Evolutionary conservation across 2,329 filamentous ascomycete genomes (phyloP), one percentile per base, ranked within the genome.

Genomic region (Mycocentrospora acerina): DNA sequence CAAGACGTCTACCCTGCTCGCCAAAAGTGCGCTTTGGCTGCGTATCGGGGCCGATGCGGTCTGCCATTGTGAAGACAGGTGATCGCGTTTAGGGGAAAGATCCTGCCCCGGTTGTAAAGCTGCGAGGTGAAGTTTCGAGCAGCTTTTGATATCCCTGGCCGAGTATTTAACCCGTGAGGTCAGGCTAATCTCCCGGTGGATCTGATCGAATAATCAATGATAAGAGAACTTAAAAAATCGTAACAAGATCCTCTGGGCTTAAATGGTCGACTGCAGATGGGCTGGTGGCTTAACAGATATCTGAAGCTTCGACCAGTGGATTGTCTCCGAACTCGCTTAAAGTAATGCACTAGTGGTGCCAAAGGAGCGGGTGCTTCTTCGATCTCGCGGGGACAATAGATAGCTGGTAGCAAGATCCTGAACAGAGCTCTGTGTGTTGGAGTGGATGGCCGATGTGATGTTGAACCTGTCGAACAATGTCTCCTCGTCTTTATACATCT

Each of bases 31-130:
- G 64, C 54, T 69, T 71, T 1, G 63, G 69, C 12, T 51, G 50
- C 7, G 59, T 60, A 34, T 71, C 67, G 6, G 71, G 70, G 9
- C 66, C 68, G 47, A 77, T 77, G 33, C 56, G 66, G 56, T 77
- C 71, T 33, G 61, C 44, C 51, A 53, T 55, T 27, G 26, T 37
- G 29, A 9, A 9, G 19, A 22, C 9, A 6, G 19, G 19, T 9
- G 19, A 22, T 22, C 19, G 9, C 19, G 19, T 22, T 22, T 22
- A 22, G 19, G 19, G 19, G 19, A 22, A 22, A 22, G 19, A 22
- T 22, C 19, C 19, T 22, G 19, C 19, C 19, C 19, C 19, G 5
- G 19, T 22, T 9, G 19, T n/a, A 39, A 37, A 37, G 33, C 42
- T 25, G 17, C 36, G 35, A 40, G 32, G 36, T 32, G 31, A 40